These are phyloP conservation scores for Arthrobotrys sphaeroides DNA, from an alignment of 2,329 filamentous ascomycete species.

Conservation along the genomic window DNA sequence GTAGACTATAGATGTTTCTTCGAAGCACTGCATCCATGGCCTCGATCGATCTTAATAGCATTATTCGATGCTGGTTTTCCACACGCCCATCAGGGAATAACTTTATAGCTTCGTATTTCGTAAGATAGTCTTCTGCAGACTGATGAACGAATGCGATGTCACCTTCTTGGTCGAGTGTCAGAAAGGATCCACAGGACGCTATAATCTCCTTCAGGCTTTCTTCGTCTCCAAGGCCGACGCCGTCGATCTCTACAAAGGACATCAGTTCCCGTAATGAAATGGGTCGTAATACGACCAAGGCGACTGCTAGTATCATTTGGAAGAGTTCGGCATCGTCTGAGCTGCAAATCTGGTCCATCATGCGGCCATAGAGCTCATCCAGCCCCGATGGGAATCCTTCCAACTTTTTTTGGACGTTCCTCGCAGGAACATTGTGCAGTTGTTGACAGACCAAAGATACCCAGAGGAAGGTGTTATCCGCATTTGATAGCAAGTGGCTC, in stretches of 20 bases:
- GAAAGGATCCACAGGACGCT: conserved; percentile 61
- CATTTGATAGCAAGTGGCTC: conserved; percentile 59
- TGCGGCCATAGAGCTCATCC: conserved; percentile 61
- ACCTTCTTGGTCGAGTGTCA: conserved; percentile 59
- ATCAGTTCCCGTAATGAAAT: not conserved
- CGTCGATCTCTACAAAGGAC: conserved; percentile 18
- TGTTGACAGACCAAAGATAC: conserved; percentile 62
- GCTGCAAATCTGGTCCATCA: conserved; percentile 60
- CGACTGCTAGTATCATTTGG: conserved; percentile 60
- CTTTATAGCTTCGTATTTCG: conserved; percentile 47
- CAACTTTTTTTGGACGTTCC: conserved; percentile 54
- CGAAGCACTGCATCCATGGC: not conserved
- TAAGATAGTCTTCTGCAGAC: conserved; percentile 63
- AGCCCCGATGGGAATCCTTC: conserved; percentile 60
- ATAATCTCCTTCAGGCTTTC: conserved; percentile 59
- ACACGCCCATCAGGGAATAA: conserved; percentile 59
- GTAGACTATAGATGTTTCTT: not conserved
- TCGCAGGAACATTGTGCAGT: conserved; percentile 55
- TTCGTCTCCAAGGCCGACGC: conserved; percentile 37
- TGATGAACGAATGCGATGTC: conserved; percentile 62
- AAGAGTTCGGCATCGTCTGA: conserved; percentile 59
- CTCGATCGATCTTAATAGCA: not conserved
- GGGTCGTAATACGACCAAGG: not conserved
- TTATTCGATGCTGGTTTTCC: conserved; percentile 17
- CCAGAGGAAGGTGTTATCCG: conserved; percentile 64